Evolutionary conservation across 768 basidiomycete genomes (phyloP), one percentile per base, ranked within the genome.

Genomic region (Suillus sp.): DNA sequence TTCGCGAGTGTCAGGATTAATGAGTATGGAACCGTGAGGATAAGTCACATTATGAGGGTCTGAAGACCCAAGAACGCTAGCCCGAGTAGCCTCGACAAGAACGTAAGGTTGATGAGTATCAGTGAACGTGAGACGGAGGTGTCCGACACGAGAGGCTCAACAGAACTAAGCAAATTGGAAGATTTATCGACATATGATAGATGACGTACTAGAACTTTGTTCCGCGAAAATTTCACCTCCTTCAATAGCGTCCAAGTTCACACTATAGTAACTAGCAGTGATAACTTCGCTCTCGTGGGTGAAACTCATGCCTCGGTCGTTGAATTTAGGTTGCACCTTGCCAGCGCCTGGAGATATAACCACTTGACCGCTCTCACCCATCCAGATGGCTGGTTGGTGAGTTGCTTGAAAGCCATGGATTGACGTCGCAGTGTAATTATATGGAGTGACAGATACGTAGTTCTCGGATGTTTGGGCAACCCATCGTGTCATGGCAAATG

Each of bases 401-500:
- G 92, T 93, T 5, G 84, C 91, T 54, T 89, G 84, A 68, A 93
- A 92, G 1, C 92, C 92, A 67, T 91, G 87, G 3, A 93, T 84
- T 14, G 68, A 70, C 0, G 72, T 76, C 63, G 81, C 82, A 0
- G 89, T 88, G 71, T 83, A 81, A 71, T 91, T 90, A 69, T 88
- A 91, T 4, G 90, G 88, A 2, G 86, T 86, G 11, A 86, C 81
- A 5, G 89, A 91, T 54, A 90, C 88, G 65, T 89, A 91, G 75
- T 91, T 92, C 62, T 85, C 78, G 63, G 89, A 83, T 10, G 89
- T 93, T 73, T 91, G 90, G 0, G 91, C 89, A 13, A 91, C 88
- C 92, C 92, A 93, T 37, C 92, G 83, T 0, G 91, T 92, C 91
- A 92, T 92, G 6, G 84, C 92, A 68, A 93, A 94, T 0, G 92